These are phyloP conservation scores for Lophium mytilinum DNA, from an alignment of 495 filamentous ascomycete genomes.

Conservation along the genomic window DNA sequence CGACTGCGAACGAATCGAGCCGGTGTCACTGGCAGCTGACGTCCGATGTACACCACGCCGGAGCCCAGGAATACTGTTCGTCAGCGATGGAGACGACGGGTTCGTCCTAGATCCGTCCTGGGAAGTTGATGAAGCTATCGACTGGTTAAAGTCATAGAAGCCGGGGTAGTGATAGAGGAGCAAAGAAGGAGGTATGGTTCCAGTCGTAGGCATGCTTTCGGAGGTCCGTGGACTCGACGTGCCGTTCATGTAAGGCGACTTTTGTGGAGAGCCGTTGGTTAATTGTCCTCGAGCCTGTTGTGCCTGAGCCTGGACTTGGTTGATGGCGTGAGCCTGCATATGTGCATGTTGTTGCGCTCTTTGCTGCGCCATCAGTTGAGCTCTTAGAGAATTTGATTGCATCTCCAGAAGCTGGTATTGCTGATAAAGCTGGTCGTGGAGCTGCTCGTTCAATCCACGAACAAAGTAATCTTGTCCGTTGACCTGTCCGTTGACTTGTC, in stretches of 20 bases:
- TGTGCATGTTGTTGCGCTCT: constrained; percentile 36
- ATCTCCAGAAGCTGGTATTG: constrained; percentile 58
- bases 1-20: constrained; percentile 54
- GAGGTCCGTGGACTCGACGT: constrained; percentile 36
- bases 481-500: too few relatives aligned
- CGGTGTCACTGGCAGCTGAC: constrained; percentile 46
- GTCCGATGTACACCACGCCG: constrained; percentile 50
- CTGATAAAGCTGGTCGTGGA: constrained; percentile 53
- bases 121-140: constrained; percentile 33
- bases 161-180: constrained; percentile 45
- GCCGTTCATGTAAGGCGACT: constrained; percentile 27
- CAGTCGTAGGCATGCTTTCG: constrained; percentile 39
- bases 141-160: constrained; percentile 40
- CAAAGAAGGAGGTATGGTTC: constrained; percentile 40
- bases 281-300: constrained; percentile 30
- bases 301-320: constrained; percentile 47
- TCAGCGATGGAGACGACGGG: constrained; percentile 55
- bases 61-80: constrained; percentile 45
- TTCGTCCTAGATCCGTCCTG: constrained; percentile 43
- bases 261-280: constrained; percentile 28
- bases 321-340: constrained; percentile 34
- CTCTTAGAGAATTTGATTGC: constrained; percentile 54
- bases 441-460: constrained; percentile 23
- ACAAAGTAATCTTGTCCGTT: constrained; percentile 27
- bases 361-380: constrained; percentile 32